Evolutionary conservation across 208 protist genomes (phyloP).

Genomic region (Vickermania ingenoplastis): DNA sequence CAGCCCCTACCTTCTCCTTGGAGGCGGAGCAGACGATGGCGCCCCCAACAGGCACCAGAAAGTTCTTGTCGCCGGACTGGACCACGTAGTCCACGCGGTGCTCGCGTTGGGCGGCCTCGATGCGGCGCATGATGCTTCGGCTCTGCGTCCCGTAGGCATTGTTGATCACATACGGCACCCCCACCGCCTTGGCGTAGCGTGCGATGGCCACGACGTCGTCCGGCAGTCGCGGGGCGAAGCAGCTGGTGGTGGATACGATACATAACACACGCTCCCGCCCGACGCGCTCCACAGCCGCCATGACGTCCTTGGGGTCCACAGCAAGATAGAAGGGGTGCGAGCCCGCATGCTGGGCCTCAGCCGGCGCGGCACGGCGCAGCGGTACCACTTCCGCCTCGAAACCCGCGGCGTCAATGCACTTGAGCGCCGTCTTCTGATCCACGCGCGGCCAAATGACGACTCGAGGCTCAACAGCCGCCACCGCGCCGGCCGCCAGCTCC

Average conservation of each 20-base stretch:
- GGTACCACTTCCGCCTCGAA: slow-evolving; percentile 43
- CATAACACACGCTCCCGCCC: slow-evolving; percentile 82
- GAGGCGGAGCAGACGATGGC: slow-evolving; percentile 34
- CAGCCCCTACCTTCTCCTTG: slow-evolving; percentile 8
- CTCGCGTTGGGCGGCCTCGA: slow-evolving; percentile 61
- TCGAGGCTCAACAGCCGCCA: slow-evolving; percentile 5
- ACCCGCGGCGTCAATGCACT: slow-evolving; percentile 91
- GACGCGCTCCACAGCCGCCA: slow-evolving; percentile 38
- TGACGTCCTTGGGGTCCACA: slow-evolving; percentile 66
- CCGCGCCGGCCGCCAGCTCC: not conserved
- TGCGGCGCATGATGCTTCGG: slow-evolving; percentile 52
- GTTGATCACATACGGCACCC: slow-evolving; percentile 95
- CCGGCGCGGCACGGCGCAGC: slow-evolving; percentile 16
- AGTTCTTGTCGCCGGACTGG: slow-evolving; percentile 99
- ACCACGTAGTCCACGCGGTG: slow-evolving; percentile 92
- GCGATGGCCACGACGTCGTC: slow-evolving; percentile 92
- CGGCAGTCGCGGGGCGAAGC: slow-evolving; percentile 96
- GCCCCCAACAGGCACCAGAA: slow-evolving; percentile 97
- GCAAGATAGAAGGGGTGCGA: slow-evolving; percentile 42
- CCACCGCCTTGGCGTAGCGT: slow-evolving; percentile 64
- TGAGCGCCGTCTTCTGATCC: slow-evolving; percentile 98
- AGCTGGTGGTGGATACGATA: slow-evolving; percentile 96
- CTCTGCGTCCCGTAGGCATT: slow-evolving; percentile 98
- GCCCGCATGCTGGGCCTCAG: not conserved
- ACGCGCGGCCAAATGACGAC: slow-evolving; percentile 95